phyloP scores from a whole-genome alignment of 2,329 filamentous ascomycete genomes.

The Colletotrichum musicola region DNA sequence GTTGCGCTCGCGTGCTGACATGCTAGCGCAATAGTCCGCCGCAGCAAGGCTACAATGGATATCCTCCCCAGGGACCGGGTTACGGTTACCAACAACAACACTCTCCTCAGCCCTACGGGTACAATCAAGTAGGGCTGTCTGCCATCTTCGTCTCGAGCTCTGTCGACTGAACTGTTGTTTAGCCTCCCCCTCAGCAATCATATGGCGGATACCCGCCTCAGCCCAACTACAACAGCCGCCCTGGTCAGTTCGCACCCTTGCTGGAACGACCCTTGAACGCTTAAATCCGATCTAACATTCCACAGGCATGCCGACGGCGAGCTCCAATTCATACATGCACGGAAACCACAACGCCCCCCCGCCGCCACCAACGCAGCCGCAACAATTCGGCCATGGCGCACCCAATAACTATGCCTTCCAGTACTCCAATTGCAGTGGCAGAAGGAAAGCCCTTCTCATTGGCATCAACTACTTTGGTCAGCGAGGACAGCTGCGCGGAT shows the following conservation, averaged over 20 bases:
- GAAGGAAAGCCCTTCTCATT: slow-evolving; percentile 89
- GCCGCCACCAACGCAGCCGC: slow-evolving; percentile 74
- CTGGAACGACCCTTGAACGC: not conserved
- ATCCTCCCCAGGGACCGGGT: slow-evolving; percentile 56
- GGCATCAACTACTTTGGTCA: slow-evolving; percentile 98
- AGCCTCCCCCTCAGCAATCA: slow-evolving; percentile 56
- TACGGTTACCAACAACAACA: slow-evolving; percentile 64
- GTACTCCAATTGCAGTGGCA: slow-evolving; percentile 91
- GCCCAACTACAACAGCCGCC: slow-evolving; percentile 62
- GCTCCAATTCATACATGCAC: slow-evolving; percentile 67
- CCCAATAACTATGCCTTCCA: slow-evolving; percentile 86
- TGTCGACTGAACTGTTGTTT: slow-evolving; percentile 38
- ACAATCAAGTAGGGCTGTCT: slow-evolving; percentile 54
- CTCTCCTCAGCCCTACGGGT: slow-evolving; percentile 61
- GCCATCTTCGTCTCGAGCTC: slow-evolving; percentile 8
- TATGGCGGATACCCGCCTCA: slow-evolving; percentile 59
- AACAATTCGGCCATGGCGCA: slow-evolving; percentile 84
- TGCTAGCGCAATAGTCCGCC: slow-evolving; percentile 47
- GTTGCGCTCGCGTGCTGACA: slow-evolving; percentile 43
- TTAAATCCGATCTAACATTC: slow-evolving; percentile 8
- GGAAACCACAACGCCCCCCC: slow-evolving; percentile 71
- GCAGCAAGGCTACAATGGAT: slow-evolving; percentile 60
- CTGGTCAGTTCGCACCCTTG: slow-evolving; percentile 54
- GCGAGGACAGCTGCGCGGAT: slow-evolving; percentile 88
- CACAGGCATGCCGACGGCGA: slow-evolving; percentile 55